Evolutionary conservation across 805 yeast species (phyloP), one percentile per base, ranked within the genome.

Genomic region (Starmerella vaccinii): DNA sequence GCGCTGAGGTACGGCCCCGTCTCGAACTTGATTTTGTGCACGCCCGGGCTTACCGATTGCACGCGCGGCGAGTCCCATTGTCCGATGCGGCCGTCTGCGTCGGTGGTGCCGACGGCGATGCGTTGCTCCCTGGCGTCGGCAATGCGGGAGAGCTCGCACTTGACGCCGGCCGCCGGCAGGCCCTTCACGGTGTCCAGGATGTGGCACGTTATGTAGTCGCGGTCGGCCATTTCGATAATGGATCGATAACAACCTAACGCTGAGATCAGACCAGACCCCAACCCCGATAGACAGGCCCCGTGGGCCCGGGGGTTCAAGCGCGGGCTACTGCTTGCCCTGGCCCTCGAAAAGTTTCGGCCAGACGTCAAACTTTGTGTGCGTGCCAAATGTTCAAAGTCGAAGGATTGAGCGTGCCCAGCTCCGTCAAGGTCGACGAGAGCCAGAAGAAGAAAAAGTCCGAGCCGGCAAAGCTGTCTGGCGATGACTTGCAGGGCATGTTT

Each of bases 131-230:
- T 9, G 56, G 53, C 48, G 55, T 59, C 34, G 51, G 63, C 42
- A 39, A 67, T 40, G 37, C 56, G 22, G 47, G 55, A 49, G 22
- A 64, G 53, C 26, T 80, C 80, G 62, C 92, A 85, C 2, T 72
- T 68, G n/a, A 89, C 89, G n/a, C 72, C 74, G 0, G 68, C 63
- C 1, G 95, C 96, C 0, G 97, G 97, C 53, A 71, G 74, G 0
- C 97, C 97, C 7, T 72, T 67, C 9, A 84, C 80, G 6, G 96
- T 88, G 61, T 89, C 95, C 21, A 89, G 71, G 9, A 89, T 77
- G 65, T 89, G 97, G 68, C 97, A 89, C 2, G 96, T 88, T 35
- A 88, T 77, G 40, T 90, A 90, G 57, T 68, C 68, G 45, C 66
- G 47, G 9, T 65, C 56, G 18, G 46, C 26, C 46, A 43, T 43